Conservation (phyloP, 2,329 filamentous ascomycete genomes). For the Curvularia sp. region DNA sequence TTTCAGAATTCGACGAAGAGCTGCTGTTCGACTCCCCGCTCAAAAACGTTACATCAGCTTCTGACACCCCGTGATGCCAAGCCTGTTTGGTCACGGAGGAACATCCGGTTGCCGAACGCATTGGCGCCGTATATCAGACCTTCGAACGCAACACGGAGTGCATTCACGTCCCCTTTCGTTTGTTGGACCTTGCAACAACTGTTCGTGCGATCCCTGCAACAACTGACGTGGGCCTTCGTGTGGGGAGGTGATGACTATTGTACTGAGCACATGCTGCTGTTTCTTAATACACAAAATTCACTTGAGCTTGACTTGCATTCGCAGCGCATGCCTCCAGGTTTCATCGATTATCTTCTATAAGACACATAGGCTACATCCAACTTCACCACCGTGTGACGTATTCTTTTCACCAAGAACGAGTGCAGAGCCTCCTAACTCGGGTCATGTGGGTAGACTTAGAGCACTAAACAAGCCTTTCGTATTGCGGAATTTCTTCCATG, state of each 20-base stretch:
- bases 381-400: not conserved
- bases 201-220: not conserved
- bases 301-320: not conserved
- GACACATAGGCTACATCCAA: too few species aligned
- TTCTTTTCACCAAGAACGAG: too few species aligned
- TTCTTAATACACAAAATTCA: not conserved
- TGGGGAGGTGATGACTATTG: not conserved
- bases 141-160: not conserved
- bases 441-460: not conserved
- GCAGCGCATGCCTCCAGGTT: not conserved
- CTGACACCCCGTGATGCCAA: not conserved
- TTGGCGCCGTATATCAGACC: not conserved
- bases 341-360: not conserved
- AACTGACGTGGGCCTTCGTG: not conserved
- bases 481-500: not conserved
- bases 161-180: not conserved
- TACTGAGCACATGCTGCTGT: not conserved
- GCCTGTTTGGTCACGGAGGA: not conserved
- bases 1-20: slow-evolving; percentile 8
- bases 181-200: not conserved
- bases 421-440: too few species aligned
- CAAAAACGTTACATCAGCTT: not conserved
- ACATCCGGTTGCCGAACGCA: not conserved
- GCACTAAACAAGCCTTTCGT: not conserved
- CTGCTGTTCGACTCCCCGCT: slow-evolving; percentile 2